phyloP scores from a whole-genome alignment of 2,329 filamentous ascomycete genomes.

The Pseudogymnoascus sp. region DNA sequence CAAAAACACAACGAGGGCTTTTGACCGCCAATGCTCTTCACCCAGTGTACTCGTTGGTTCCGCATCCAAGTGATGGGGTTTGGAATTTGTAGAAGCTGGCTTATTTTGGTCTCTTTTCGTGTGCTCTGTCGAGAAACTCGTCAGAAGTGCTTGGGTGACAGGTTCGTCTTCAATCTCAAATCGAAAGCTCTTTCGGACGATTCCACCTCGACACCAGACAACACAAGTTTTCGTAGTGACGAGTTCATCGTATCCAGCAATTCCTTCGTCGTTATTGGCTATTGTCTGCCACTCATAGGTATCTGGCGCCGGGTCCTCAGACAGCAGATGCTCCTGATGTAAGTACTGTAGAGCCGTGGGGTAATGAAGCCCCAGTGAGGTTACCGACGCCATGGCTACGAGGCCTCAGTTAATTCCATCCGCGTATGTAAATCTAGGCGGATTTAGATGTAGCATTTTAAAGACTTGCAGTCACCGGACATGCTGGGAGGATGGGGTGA shows the following conservation, averaged over 20 bases:
- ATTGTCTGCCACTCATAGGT: conserved; percentile 70
- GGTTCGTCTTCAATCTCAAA: conserved; percentile 81
- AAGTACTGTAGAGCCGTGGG: conserved; percentile 78
- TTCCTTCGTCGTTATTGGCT: conserved; percentile 33
- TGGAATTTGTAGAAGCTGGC: conserved; percentile 11
- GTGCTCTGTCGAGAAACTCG: conserved; percentile 52
- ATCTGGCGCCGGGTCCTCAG: conserved; percentile 52
- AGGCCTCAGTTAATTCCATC: conserved; percentile 1
- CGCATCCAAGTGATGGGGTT: conserved; percentile 13
- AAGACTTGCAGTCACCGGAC: neutral
- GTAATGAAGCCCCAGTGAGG: conserved; percentile 83
- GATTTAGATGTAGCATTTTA: neutral
- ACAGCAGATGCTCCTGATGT: conserved; percentile 69
- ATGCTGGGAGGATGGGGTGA: neutral
- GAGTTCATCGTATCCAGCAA: conserved; percentile 26
- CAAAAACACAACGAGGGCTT: conserved; percentile 81
- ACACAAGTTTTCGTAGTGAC: conserved; percentile 62
- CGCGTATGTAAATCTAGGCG: neutral
- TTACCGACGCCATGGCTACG: conserved; percentile 70
- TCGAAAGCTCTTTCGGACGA: conserved; percentile 77
- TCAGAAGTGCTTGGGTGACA: conserved; percentile 77
- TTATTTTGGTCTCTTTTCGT: neutral
- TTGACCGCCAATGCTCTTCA: conserved; percentile 32
- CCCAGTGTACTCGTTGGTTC: conserved; percentile 19
- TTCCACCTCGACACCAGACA: conserved; percentile 79